phyloP scores from a whole-genome alignment of 2,329 filamentous ascomycete genomes.

The Neopestalotiopsis rosae region DNA sequence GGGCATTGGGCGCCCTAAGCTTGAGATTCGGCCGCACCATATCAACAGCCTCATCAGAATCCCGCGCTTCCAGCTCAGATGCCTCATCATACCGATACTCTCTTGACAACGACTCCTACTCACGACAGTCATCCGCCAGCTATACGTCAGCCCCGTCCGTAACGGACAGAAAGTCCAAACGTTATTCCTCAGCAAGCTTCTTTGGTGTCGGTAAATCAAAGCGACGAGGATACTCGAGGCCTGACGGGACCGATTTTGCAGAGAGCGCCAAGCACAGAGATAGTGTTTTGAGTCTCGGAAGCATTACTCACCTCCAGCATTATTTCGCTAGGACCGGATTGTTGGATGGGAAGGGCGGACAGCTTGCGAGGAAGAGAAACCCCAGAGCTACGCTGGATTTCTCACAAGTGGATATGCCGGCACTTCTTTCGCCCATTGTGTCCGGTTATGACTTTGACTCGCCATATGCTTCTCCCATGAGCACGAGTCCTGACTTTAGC shows the following conservation, averaged over 20 bases:
- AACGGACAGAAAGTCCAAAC: conserved; percentile 43
- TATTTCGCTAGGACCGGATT: conserved; percentile 96
- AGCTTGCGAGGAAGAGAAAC: conserved; percentile 76
- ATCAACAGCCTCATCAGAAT: conserved; percentile 66
- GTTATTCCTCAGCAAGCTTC: conserved; percentile 53
- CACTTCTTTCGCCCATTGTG: conserved; percentile 45
- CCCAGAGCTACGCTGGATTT: conserved; percentile 64
- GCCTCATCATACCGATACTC: conserved; percentile 55
- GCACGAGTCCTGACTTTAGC: conserved; percentile 61
- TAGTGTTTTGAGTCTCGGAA: conserved; percentile 94
- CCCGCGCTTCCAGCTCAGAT: conserved; percentile 59
- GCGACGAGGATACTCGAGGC: conserved; percentile 84
- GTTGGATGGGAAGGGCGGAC: conserved; percentile 89
- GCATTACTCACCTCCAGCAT: conserved; percentile 96
- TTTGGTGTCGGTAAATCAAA: conserved; percentile 45
- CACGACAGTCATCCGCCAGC: conserved; percentile 69
- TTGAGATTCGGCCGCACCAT: conserved; percentile 67
- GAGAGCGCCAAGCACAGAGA: conserved; percentile 88
- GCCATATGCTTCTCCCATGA: conserved; percentile 61
- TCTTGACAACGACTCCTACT: conserved; percentile 61
- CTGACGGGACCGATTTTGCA: conserved; percentile 87
- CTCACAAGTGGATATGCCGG: conserved; percentile 54
- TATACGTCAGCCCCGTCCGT: conserved; percentile 53
- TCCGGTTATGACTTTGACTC: conserved; percentile 59
- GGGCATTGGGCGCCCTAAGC: conserved; percentile 61